These are phyloP conservation scores for Hippophae gyantsensis DNA, from an alignment of 306 rosid genomes.

Conservation along the genomic window DNA sequence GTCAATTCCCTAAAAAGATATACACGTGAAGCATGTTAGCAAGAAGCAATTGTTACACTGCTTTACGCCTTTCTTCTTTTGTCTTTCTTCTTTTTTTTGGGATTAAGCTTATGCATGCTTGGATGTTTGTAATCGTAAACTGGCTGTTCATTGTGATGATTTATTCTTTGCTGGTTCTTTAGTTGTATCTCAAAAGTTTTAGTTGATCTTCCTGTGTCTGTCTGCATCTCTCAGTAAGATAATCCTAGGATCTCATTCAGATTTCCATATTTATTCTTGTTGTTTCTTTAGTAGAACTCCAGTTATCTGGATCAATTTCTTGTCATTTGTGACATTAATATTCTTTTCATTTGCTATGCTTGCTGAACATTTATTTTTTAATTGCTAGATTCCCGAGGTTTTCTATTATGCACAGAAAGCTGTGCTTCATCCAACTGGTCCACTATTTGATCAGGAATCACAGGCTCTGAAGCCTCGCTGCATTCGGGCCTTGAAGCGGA, in stretches of 20 bases:
- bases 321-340: slow-evolving; percentile 2
- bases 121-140: no score
- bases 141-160: neutral
- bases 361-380: neutral
- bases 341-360: neutral
- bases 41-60: neutral
- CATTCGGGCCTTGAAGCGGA: slow-evolving; percentile 85
- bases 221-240: neutral
- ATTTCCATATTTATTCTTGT: no score
- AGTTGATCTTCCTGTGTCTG: neutral
- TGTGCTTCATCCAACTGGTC: slow-evolving; percentile 95
- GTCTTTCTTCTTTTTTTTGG: neutral
- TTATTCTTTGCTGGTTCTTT: neutral
- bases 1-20: neutral
- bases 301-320: neutral
- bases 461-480: slow-evolving; percentile 93
- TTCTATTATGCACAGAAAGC: slow-evolving; percentile 98
- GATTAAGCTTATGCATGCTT: no score
- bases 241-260: neutral
- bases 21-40: neutral
- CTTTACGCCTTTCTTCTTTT: neutral
- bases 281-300: no score
- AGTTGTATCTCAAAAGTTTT: neutral
- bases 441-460: slow-evolving; percentile 92
- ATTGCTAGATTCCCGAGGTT: slow-evolving; percentile 83